Evolutionary conservation across 2,329 filamentous ascomycete genomes (phyloP), one percentile per base, ranked within the genome.

Genomic region (Cladosporium sp.): DNA sequence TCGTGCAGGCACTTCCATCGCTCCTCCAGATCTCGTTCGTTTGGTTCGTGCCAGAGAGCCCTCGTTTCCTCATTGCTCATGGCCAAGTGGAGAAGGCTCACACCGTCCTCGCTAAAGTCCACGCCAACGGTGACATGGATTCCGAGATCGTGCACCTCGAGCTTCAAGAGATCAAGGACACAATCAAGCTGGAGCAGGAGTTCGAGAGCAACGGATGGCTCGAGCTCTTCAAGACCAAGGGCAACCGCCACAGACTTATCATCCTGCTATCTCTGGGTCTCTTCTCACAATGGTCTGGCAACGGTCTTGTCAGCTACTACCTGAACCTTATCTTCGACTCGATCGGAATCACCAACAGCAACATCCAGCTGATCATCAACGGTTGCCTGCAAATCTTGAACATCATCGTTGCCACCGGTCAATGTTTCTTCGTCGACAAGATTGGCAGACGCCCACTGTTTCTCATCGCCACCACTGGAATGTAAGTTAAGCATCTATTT

Each of bases 361-460:
- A 69, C 59, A 72, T 69, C 14, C 74, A 77, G 63, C 69, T 75
- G 2, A 62, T 74, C 36, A 76, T 79, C 65, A 78, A 78, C 59
- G 74, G 74, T 43, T 66, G 69, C 56, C 79, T 87, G 65, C 85
- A 86, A 69, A 86, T 85, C 64, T 83, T 85, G 63, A 84, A 84
- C 58, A 80, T 80, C 6, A 78, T 87, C 45, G 78, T 82, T 5
- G 83, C 84, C 11, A 78, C 84, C 60, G 64, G 69, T 51, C 63
- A 66, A 38, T 69, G 67, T 56, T 70, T 74, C 60, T 66, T 73
- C 49, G 71, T 73, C 38, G 73, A 75, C 49, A 61, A 64, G 19
- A 55, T 74, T 30, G 72, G 72, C 15, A 67, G 72, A 11, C 66
- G 72, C 5, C 67, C 67, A 1, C 63, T 75, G n/a, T 75, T 72